Evolutionary conservation across 2,329 filamentous ascomycete species (phyloP).

Genomic region (Bimuria novae-zelandiae): DNA sequence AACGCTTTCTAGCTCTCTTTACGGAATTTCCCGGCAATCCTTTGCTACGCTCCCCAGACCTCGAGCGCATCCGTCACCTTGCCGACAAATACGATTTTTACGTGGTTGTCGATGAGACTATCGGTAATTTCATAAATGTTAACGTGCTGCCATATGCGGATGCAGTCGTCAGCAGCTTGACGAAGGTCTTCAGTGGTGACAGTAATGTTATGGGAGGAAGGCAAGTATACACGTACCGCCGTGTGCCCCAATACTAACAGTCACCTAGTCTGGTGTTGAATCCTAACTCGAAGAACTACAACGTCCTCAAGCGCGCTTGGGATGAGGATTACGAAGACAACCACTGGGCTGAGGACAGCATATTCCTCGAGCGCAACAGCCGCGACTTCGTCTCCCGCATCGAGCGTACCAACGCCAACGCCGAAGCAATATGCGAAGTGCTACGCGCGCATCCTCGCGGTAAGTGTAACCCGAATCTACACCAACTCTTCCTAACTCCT

Average conservation of each 20-base stretch:
- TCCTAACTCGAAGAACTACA: slow-evolving; percentile 72
- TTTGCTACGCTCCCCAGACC: slow-evolving; percentile 80
- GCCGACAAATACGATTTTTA: slow-evolving; percentile 86
- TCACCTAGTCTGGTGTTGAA: slow-evolving; percentile 61
- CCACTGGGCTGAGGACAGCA: slow-evolving; percentile 90
- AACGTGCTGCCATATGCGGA: slow-evolving; percentile 90
- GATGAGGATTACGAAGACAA: slow-evolving; percentile 77
- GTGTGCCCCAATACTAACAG: neutral
- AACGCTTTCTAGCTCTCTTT: slow-evolving; percentile 81
- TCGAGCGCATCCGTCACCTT: slow-evolving; percentile 76
- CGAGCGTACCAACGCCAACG: slow-evolving; percentile 81
- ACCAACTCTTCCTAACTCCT: slow-evolving; percentile 14
- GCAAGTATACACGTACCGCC: slow-evolving; percentile 32
- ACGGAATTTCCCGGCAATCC: slow-evolving; percentile 97
- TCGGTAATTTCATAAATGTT: slow-evolving; percentile 95
- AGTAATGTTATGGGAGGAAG: slow-evolving; percentile 98
- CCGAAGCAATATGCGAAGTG: slow-evolving; percentile 79
- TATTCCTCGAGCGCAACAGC: slow-evolving; percentile 96
- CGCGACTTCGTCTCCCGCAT: slow-evolving; percentile 86
- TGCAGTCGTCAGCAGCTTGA: slow-evolving; percentile 90
- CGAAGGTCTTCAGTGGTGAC: slow-evolving; percentile 96
- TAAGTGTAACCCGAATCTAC: slow-evolving; percentile 30
- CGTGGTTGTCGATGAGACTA: slow-evolving; percentile 92
- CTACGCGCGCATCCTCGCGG: slow-evolving; percentile 62
- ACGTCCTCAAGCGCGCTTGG: slow-evolving; percentile 68